Percentiles rank a stretch among this genome's conserved stretches.
Conservation (phyloP, 2,329 filamentous ascomycete species). For the Claviceps capensis region DNA sequence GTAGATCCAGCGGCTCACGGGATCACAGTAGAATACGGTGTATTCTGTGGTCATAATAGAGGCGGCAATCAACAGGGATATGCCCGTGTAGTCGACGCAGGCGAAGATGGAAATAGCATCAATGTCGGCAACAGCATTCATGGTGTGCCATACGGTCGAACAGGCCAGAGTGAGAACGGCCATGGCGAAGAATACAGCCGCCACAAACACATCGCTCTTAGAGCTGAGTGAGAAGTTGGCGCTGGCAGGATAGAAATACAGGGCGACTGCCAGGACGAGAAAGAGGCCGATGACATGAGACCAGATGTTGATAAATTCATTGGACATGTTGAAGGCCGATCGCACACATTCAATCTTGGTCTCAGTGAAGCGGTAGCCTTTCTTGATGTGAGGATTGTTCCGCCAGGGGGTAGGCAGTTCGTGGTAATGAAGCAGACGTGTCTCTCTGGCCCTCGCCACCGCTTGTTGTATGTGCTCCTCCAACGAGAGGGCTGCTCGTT, state of each 20-base stretch:
- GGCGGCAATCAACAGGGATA: conserved; percentile 84
- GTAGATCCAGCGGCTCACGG: conserved; percentile 72
- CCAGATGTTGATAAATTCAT: conserved; percentile 97
- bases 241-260: conserved; percentile 89
- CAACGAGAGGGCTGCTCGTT: conserved; percentile 65
- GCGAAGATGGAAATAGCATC: conserved; percentile 86
- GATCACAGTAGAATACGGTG: conserved; percentile 97
- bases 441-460: conserved; percentile 58
- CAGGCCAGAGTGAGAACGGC: conserved; percentile 91
- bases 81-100: conserved; percentile 96
- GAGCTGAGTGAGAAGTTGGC: conserved; percentile 77
- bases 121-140: conserved; percentile 91
- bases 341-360: conserved; percentile 79
- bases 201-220: conserved; percentile 79
- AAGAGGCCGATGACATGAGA: conserved; percentile 84
- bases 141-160: conserved; percentile 95
- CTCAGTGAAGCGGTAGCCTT: conserved; percentile 87
- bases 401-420: conserved; percentile 87
- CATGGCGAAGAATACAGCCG: conserved; percentile 89
- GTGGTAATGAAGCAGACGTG: conserved; percentile 76
- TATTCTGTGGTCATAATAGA: conserved; percentile 98
- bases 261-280: conserved; percentile 74
- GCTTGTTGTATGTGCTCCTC: conserved; percentile 77
- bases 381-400: conserved; percentile 84
- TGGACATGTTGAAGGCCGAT: conserved; percentile 73